These are phyloP conservation scores for Dissophora globulifera DNA, from an alignment of 192 early-diverging fungal genomes.

Conservation along the genomic window DNA sequence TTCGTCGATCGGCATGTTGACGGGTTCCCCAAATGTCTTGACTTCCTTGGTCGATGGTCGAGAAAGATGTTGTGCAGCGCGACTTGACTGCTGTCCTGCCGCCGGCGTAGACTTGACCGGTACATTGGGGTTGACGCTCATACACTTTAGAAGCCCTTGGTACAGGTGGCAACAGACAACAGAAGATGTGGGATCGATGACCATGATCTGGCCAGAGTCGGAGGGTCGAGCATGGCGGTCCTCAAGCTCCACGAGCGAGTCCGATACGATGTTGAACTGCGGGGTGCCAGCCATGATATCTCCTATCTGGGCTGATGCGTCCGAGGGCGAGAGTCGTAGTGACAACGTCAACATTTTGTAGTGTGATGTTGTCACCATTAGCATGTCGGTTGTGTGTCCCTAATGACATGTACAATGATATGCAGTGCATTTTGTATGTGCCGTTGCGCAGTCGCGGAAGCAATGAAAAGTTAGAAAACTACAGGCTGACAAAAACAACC, in stretches of 20 bases:
- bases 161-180: conserved; percentile 71
- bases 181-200: conserved; percentile 66
- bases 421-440: too few species aligned
- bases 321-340: conserved; percentile 62
- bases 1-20: conserved; percentile 59
- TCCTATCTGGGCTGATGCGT: not conserved
- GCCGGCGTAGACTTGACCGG: not conserved
- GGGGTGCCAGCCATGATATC: not conserved
- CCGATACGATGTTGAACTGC: conserved; percentile 65
- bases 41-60: conserved; percentile 5
- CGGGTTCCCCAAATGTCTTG: conserved; percentile 12
- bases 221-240: conserved; percentile 67
- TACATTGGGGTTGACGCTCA: conserved; percentile 60
- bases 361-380: conserved; percentile 76
- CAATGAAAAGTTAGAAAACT: not conserved
- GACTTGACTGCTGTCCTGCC: conserved; percentile 1
- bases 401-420: too few species aligned
- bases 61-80: conserved; percentile 2
- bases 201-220: conserved; percentile 62
- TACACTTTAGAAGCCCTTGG: conserved; percentile 74
- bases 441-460: not conserved
- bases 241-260: conserved; percentile 67
- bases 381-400: conserved; percentile 65
- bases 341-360: conserved; percentile 76
- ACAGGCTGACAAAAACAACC: too few species aligned